Base-by-base conservation (phyloP, 1,284 basidiomycete species). In the Afroboletus lepidellus region DNA sequence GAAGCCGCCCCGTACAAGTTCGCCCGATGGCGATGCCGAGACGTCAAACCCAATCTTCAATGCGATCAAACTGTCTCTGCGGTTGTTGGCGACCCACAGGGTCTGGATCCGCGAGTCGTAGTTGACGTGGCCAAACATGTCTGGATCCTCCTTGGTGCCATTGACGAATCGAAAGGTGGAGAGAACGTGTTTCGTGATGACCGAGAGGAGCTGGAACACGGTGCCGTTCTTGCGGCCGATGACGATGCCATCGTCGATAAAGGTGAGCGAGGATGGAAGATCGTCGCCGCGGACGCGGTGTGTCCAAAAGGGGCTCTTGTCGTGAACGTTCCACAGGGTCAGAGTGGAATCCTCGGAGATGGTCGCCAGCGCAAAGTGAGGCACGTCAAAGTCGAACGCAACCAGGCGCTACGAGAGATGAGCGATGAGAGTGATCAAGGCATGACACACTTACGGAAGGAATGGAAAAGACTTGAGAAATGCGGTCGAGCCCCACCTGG, bases 61-160 rank as follows among this genome's bases (percentile, higher is more conserved):
- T 15, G 87, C 90, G 41, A 92, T 81, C 71, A 92, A 77, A 66
- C 89, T 91, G 51, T 91, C 87, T 18, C 90, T 80, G 34, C 87
- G 82, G 66, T 82, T 89, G 67, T 91, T 91, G 49, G 89, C 87
- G 25, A 92, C 77, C 90, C 90, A 92, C 16, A 92, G 74, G 0
- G 88, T 90, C 69, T 87, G 85, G 53, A 91, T 89, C 44, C 87
- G 75, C 0, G 85, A 77, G 70, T 92, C 89, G 63, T 92, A 91
- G 63, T 81, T 85, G 58, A 85, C 80, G 62, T 92, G 90, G 15
- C 89, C 87, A 66, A 90, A 92, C 88, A 92, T 91, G 8, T 89
- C 86, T 13, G 74, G 74, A 58, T 90, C 89, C 27, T 90, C 79
- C 55, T 77, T 76, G 47, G 67, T 70, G 23, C 81, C 81, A 57